Evolutionary conservation across 2,329 filamentous ascomycete genomes (phyloP), one percentile per base, ranked within the genome.

Genomic region (Scedosporium dehoogii): DNA sequence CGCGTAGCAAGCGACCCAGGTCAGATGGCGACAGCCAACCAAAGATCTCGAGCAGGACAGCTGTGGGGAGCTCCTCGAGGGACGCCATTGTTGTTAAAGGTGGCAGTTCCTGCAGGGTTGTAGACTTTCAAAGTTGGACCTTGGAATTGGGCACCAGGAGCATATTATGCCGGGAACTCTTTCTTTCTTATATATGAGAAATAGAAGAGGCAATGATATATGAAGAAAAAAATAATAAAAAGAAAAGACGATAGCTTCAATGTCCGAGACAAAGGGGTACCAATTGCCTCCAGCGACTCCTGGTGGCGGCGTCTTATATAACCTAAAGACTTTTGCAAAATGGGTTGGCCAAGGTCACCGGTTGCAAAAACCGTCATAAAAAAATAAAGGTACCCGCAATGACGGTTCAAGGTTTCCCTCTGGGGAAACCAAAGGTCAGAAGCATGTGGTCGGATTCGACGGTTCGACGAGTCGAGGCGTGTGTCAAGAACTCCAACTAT

Each of bases 11-110:
- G 6, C 73, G 70, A 1, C 78, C 75, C 7, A 90, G 73, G 65
- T 89, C 86, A 48, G 73, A 70, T 1, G 85, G 83, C 29, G 81
- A 73, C 44, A 88, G 76, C 66, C 79, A 78, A 63, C 71, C 73
- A 65, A 90, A 75, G 66, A 90, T 83, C 68, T 80, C 75, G 68
- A 87, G 83, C 27, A 89, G 70, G 51, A 89, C 78, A 75, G 90
- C 87, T 6, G 81, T 77, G 7, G 86, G 85, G 23, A 88, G 79
- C 53, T 74, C 69, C 0, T 70, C 73, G n/a, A 79, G 60, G 62
- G 67, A 63, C 25, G 41, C 25, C 55, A 58, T 58, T 58, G 25
- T 58, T 41, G 55, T n/a, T 38, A 14, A 23, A 41, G 55, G 23
- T n/a, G 12, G 53, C 16, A 10, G 27, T 18, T 33, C n/a, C 14